Percentiles rank a stretch among this genome's conserved stretches.
Evolutionary conservation across 2,329 filamentous ascomycete species (phyloP).

Genomic region (Pseudogymnoascus sp.): DNA sequence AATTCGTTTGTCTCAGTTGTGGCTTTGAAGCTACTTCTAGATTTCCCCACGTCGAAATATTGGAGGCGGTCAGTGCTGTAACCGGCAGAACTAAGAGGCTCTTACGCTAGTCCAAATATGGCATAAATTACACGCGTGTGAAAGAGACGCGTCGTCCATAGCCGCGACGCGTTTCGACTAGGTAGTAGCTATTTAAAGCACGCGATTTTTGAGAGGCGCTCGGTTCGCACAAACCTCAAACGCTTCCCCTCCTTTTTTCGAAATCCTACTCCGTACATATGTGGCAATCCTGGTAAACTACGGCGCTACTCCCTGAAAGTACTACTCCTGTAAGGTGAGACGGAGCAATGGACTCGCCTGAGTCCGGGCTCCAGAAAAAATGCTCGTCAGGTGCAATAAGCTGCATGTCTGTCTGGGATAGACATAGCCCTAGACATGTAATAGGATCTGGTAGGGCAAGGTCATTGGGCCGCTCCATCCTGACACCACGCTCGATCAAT

Average conservation of each 20-base stretch:
- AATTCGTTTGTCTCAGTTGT: conserved; percentile 1
- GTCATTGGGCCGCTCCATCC: conserved; percentile 2
- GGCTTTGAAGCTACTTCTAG: conserved; percentile 1
- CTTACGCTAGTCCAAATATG: background rate
- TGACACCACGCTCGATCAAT: background rate
- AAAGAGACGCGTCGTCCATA: background rate
- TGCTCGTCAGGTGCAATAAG: conserved; percentile 7
- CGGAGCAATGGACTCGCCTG: background rate
- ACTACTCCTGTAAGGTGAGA: background rate
- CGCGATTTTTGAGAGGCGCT: conserved; percentile 3
- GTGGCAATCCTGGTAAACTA: background rate
- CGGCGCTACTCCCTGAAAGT: conserved; percentile 1
- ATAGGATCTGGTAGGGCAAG: conserved; percentile 1
- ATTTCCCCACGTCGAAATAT: conserved; percentile 8
- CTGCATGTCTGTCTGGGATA: conserved; percentile 4
- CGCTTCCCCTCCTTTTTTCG: background rate
- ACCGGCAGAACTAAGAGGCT: conserved; percentile 7
- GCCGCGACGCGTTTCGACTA: conserved; percentile 2
- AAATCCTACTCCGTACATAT: background rate
- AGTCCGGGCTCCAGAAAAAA: conserved; percentile 2
- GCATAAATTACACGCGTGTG: background rate
- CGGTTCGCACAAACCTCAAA: conserved; percentile 7
- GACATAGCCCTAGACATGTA: conserved; percentile 2
- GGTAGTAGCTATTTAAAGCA: conserved; percentile 2
- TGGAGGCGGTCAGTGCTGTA: conserved; percentile 8